Base-by-base conservation (phyloP, 371 early-diverging fungal species). In the Thermomucor indicae-seudaticae region DNA sequence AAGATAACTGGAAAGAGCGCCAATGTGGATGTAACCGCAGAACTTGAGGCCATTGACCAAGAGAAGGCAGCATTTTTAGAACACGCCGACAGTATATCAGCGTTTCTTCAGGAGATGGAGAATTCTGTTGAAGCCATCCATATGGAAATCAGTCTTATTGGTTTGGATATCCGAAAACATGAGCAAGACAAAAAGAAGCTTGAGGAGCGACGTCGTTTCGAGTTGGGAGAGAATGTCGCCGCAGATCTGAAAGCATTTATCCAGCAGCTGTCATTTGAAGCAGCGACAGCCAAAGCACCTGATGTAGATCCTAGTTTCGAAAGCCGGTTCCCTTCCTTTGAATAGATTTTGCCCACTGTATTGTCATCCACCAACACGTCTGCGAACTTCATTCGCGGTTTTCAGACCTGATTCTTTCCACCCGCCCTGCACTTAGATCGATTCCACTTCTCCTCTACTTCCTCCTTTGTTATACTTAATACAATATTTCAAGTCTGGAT, bases 61-160 rank as follows among this genome's bases (percentile, higher is more conserved):
- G 83, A 82, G 30, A 60, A 70, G n/a, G 58, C 62, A 22, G 83
- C 71, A 59, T 58, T 72, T 63, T 55, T 69, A 61, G 53, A 55
- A 25, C 56, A 79, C 56, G 53, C 67, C 51, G 55, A 78, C 48
- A 49, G 66, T 28, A 40, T 69, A 57, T 30, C 71, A 59, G 58
- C 75, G 48, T 51, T 62, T 32, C 17, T 75, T 51, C 55, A 49
- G 43, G 39, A 72, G 52, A 34, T 55, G 43, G 45, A 77, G 52
- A 73, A 74, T 20, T 38, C 67, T 4, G 55, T 79, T 31, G 53
- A 61, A 20, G 49, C 62, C 10, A 55, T 74, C 12, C 67, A 64
- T 25, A 61, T 67, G 55, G 76, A 75, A 31, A 71, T 59, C 10
- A 75, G 70, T 40, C 56, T 75, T 48, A 62, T 75, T 41, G 75